Evolutionary conservation across 2,329 filamentous ascomycete genomes (phyloP).

Genomic region (Ophiocordyceps camponoti-leonardi): DNA sequence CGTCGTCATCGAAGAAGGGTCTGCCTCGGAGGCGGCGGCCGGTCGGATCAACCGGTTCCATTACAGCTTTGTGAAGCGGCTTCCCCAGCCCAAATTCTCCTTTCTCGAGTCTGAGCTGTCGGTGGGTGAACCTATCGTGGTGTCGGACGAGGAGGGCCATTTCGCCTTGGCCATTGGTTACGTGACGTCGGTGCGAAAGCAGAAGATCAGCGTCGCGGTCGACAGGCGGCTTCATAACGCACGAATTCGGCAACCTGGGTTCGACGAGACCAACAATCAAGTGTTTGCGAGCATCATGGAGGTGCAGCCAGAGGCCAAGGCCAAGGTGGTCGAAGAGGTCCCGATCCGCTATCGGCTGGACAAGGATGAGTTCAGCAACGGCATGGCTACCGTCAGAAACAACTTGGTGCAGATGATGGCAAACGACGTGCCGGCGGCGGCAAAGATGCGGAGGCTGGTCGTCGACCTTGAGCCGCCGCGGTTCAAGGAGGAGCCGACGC

Average conservation of each 20-base stretch:
- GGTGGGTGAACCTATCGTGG: constrained; percentile 81
- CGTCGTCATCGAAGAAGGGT: constrained; percentile 67
- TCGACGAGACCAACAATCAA: constrained; percentile 63
- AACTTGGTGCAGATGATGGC: constrained; percentile 90
- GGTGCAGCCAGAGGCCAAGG: constrained; percentile 38
- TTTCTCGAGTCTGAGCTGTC: constrained; percentile 83
- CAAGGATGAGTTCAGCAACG: constrained; percentile 96
- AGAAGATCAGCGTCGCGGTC: constrained; percentile 71
- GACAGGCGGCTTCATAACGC: constrained; percentile 82
- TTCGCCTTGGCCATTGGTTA: constrained; percentile 91
- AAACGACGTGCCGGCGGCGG: constrained; percentile 51
- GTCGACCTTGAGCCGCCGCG: constrained; percentile 57
- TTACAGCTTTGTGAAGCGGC: constrained; percentile 69
- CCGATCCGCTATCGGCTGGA: constrained; percentile 68
- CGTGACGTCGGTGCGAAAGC: constrained; percentile 59
- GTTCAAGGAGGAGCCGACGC: constrained; percentile 51
- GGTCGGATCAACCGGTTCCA: constrained; percentile 82
- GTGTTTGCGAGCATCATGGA: constrained; percentile 88
- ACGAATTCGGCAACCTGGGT: constrained; percentile 56
- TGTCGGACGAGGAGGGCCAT: constrained; percentile 88
- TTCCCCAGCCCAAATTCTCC: constrained; percentile 45
- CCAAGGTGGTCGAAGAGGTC: constrained; percentile 31
- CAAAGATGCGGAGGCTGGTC: constrained; percentile 60
- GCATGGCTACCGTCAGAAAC: constrained; percentile 87
- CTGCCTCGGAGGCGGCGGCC: constrained; percentile 49